Evolutionary conservation across 495 filamentous ascomycete genomes (phyloP), one percentile per base, ranked within the genome.

Genomic region (Xylaria telfairii): DNA sequence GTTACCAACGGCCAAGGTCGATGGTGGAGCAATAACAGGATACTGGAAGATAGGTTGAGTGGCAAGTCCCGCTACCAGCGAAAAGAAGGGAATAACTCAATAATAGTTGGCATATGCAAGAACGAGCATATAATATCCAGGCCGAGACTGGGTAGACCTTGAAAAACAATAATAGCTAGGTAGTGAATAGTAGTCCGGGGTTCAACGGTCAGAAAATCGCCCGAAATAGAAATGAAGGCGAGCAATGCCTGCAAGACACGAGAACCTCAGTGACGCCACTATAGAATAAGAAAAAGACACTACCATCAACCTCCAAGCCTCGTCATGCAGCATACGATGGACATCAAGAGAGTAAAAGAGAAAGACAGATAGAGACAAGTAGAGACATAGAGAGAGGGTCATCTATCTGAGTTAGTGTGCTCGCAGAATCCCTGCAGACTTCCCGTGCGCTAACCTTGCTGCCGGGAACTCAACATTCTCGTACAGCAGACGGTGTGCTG

Each of bases 401-500:
- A 53, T 54, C 30, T 66, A 49, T 42, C 64, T 51, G 42, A 51
- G 44, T 34, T 41, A 32, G 64, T 54, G 49, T 54, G 28, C 24
- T 68, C 13, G n/a, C 65, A 57, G 37, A 53, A 65, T 53, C 61
- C 68, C 26, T 65, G 68, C 61, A 46, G 44, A 51, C 49, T 57
- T 65, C 61, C 68, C 68, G 68, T 57, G 61, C 24, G 54, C 61
- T 65, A 65, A 70, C 47, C 37, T 65, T 39, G 39, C 46, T 54
- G 47, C 42, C 30, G 68, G 67, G 26, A 69, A 49, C 28, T 51
- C 19, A 28, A 47, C 26, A 32, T 61, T 51, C 41, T 54, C 60
- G 68, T 63, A 21, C 68, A 59, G 68, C 54, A 21, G 61, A 59
- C 68, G 68, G 68, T 65, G 61, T 57, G 68, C 13, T 56, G 39